Conservation (phyloP, 441 rosid genomes). For the Populus hybrid region DNA sequence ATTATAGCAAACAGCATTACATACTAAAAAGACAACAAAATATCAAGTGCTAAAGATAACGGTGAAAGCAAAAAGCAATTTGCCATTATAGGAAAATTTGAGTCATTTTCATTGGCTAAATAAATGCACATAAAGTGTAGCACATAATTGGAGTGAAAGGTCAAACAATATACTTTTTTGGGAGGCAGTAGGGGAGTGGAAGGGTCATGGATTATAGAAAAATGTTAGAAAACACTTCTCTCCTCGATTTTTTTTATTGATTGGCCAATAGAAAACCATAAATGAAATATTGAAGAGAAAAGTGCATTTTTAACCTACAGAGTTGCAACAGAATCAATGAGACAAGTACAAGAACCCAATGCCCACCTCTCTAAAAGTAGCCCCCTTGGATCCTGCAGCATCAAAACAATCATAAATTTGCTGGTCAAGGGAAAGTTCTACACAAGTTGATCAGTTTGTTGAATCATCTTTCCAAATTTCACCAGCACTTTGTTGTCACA, state of each 20-base stretch:
- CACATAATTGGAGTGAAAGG: neutral
- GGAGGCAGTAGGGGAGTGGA: neutral
- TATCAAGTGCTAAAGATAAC: neutral
- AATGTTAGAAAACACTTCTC: neutral
- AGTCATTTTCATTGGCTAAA: neutral
- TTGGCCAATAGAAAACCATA: neutral
- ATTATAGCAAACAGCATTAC: neutral
- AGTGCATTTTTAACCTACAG: neutral
- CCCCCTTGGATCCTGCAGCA: slow-evolving; percentile 77
- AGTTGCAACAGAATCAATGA: slow-evolving; percentile 1
- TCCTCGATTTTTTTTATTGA: neutral
- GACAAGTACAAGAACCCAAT: slow-evolving; percentile 16
- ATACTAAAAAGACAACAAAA: neutral
- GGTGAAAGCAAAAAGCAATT: neutral
- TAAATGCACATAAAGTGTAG: neutral
- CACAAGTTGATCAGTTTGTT: slow-evolving; percentile 62
- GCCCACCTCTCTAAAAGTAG: slow-evolving; percentile 68
- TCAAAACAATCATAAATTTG: slow-evolving; percentile 88
- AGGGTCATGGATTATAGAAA: neutral
- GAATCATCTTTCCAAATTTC: slow-evolving; percentile 59
- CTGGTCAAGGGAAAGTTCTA: slow-evolving; percentile 82
- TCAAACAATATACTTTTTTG: neutral
- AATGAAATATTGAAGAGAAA: neutral
- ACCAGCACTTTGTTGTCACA: slow-evolving; percentile 35
- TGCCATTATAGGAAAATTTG: neutral